phyloP scores from a whole-genome alignment of 176 grass and related monocot species.

The Carex kokanica region DNA sequence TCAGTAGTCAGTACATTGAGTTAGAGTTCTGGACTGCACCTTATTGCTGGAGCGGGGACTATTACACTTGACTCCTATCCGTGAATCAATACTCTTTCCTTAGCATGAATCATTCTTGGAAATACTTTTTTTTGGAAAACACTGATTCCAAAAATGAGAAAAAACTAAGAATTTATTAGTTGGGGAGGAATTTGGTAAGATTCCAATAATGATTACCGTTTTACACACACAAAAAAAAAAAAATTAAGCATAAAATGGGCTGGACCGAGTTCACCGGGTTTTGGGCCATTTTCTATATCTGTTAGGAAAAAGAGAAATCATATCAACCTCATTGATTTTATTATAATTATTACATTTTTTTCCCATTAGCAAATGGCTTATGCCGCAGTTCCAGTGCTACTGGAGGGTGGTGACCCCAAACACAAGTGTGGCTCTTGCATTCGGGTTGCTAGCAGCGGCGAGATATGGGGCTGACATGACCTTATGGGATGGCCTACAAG shows the following conservation, averaged over 20 bases:
- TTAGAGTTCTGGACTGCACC: not conserved
- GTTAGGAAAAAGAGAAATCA: not conserved
- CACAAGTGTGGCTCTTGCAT: slow-evolving; percentile 69
- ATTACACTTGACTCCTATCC: not conserved
- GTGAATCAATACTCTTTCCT: not conserved
- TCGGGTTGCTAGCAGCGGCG: slow-evolving; percentile 58
- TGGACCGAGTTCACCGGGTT: not conserved
- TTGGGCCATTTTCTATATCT: not conserved
- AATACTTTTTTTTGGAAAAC: not conserved
- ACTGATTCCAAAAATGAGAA: not conserved
- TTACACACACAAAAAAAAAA: not conserved
- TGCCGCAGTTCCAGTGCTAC: slow-evolving; percentile 45
- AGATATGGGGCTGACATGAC: slow-evolving; percentile 57
- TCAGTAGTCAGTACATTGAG: not conserved
- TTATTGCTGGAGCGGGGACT: not conserved
- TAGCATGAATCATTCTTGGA: not conserved
- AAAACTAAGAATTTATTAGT: not conserved
- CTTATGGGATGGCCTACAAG: slow-evolving; percentile 48
- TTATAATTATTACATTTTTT: slow-evolving; percentile 7
- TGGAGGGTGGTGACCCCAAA: slow-evolving; percentile 71
- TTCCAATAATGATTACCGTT: not conserved
- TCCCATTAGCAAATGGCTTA: slow-evolving; percentile 40
- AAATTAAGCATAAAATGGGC: not conserved
- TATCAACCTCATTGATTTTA: not conserved
- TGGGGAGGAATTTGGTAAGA: not conserved